Conservation (phyloP, 108 stramenopile genomes). For the Cyclotella atomus region DNA sequence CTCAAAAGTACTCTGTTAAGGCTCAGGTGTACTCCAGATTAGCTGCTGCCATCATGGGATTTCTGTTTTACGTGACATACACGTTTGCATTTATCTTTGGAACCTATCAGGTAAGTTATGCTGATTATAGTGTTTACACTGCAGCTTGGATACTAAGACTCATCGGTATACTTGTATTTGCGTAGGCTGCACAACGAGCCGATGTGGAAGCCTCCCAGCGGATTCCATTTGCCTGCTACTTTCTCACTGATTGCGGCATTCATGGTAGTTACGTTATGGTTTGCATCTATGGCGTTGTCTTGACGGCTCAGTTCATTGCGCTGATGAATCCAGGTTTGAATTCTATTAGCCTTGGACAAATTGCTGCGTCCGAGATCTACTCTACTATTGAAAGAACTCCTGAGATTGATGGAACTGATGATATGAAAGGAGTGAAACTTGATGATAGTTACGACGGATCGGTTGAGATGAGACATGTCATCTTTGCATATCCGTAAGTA, state of each 20-base stretch:
- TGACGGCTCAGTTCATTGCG: conserved; percentile 44
- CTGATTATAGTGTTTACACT: not conserved
- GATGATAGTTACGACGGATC: conserved; percentile 20
- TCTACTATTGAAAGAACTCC: conserved; percentile 34
- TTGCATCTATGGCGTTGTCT: conserved; percentile 41
- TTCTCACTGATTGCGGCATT: conserved; percentile 32
- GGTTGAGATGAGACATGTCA: conserved; percentile 54
- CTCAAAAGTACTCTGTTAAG: conserved; percentile 37
- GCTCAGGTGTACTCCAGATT: conserved; percentile 24
- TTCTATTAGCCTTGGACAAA: conserved; percentile 32
- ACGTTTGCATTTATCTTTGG: conserved; percentile 48
- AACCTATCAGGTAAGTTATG: conserved; percentile 28
- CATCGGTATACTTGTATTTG: not conserved
- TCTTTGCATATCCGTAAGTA: conserved; percentile 56
- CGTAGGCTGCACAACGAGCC: conserved; percentile 18
- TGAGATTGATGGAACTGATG: conserved; percentile 32
- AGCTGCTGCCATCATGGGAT: conserved; percentile 32
- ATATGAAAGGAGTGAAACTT: conserved; percentile 30
- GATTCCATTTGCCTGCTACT: conserved; percentile 20
- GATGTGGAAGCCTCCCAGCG: conserved; percentile 2
- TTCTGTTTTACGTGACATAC: conserved; percentile 42
- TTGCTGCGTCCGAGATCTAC: conserved; percentile 37
- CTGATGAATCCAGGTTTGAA: conserved; percentile 45
- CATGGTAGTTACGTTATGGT: conserved; percentile 44
- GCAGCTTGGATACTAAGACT: too few species aligned